Evolutionary conservation across 2,329 filamentous ascomycete genomes (phyloP).

Genomic region (Cordyceps militaris): DNA sequence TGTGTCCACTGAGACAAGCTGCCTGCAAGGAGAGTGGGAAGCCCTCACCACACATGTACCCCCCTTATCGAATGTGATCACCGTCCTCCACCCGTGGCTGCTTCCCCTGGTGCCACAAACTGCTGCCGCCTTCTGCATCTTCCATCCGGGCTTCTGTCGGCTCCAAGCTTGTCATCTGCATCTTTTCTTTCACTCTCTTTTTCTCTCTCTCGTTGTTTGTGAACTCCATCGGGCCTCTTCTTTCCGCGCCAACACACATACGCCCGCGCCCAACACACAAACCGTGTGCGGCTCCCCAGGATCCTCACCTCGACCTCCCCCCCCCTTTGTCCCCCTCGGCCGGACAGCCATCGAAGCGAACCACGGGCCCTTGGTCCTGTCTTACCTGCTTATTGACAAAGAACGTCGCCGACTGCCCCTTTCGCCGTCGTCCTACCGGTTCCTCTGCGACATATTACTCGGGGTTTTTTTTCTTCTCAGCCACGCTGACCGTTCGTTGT

Average conservation of each 20-base stretch:
- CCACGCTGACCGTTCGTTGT: not conserved
- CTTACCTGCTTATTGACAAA: slow-evolving; percentile 2
- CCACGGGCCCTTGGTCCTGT: not conserved
- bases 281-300: no score
- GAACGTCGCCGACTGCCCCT: not conserved
- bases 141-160: not conserved
- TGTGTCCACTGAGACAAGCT: not conserved
- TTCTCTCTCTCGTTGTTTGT: not conserved
- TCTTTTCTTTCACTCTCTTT: not conserved
- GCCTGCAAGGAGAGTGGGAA: not conserved
- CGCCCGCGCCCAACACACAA: not conserved
- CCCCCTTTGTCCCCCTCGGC: not conserved
- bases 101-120: not conserved
- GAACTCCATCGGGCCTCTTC: not conserved
- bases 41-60: not conserved
- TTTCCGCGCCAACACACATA: not conserved
- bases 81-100: not conserved
- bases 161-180: not conserved
- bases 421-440: not conserved
- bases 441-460: not conserved
- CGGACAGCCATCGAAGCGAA: not conserved
- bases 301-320: not conserved
- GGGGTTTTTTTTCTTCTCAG: not conserved
- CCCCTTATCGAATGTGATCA: not conserved
- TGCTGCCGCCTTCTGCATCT: not conserved